Percentiles rank a stretch among this genome's conserved stretches.
Conservation (phyloP, 2,329 filamentous ascomycete species). For the Alternaria sp. region DNA sequence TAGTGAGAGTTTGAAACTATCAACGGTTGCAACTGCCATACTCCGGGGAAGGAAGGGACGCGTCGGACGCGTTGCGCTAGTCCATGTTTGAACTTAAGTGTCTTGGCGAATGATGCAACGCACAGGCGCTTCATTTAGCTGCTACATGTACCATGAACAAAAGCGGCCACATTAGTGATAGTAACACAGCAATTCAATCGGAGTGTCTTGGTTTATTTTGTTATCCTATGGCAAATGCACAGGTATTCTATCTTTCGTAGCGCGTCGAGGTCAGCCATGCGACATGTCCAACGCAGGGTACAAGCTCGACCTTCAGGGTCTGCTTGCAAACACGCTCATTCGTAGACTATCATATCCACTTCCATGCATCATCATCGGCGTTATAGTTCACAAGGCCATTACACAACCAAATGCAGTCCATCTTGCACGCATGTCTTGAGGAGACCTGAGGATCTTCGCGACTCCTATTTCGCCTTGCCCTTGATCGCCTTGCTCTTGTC, state of each 20-base stretch:
- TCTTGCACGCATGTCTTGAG: slow-evolving; percentile 26
- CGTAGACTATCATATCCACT: background rate
- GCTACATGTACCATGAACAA: background rate
- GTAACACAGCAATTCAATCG: background rate
- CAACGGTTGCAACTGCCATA: background rate
- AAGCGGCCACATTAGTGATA: background rate
- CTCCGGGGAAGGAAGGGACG: slow-evolving; percentile 9
- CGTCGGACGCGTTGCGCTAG: slow-evolving; percentile 19
- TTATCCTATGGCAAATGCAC: background rate
- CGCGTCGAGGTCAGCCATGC: background rate
- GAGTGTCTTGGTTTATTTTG: background rate
- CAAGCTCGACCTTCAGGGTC: background rate
- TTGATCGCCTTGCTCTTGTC: slow-evolving; percentile 52
- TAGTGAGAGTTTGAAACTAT: background rate
- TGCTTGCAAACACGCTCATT: background rate
- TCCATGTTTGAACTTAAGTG: slow-evolving; percentile 1
- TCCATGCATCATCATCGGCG: slow-evolving; percentile 9
- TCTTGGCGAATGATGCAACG: slow-evolving; percentile 10
- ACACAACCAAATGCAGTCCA: background rate
- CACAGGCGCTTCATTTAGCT: background rate
- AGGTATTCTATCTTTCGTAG: background rate
- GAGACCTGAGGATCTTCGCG: background rate
- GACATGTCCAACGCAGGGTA: background rate
- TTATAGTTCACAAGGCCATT: background rate
- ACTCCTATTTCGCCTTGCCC: slow-evolving; percentile 43